Conservation (phyloP, 148 eudicot genomes). For the Arbutus unedo region DNA sequence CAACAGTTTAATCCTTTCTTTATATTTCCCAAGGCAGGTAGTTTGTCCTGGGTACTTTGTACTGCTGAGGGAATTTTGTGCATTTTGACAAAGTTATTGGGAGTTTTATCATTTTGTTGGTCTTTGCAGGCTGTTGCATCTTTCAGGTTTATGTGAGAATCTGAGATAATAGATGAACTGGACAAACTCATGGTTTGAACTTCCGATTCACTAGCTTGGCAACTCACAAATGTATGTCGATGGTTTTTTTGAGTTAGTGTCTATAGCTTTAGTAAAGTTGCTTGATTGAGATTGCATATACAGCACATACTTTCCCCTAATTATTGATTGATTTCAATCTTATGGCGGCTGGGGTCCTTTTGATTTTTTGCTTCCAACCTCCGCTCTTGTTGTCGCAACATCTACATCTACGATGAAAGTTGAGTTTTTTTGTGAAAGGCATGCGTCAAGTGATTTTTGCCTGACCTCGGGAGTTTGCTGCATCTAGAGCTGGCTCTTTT, state of each 20-base stretch:
- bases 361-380: background rate
- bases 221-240: background rate
- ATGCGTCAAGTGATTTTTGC: background rate
- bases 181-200: background rate
- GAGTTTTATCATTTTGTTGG: background rate
- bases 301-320: background rate
- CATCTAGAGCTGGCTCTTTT: background rate
- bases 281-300: background rate
- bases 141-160: slow-evolving; percentile 53
- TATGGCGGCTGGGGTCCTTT: background rate
- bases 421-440: background rate
- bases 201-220: background rate
- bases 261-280: background rate
- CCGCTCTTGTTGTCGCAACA: background rate
- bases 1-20: background rate
- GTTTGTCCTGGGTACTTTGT: background rate
- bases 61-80: background rate
- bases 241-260: background rate
- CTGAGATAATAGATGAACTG: slow-evolving; percentile 17
- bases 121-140: slow-evolving; percentile 67
- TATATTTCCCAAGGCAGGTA: background rate
- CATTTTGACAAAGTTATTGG: background rate
- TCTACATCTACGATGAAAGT: background rate
- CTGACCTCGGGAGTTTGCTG: background rate
- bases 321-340: background rate